Percentiles rank a stretch among this genome's conserved stretches.
Evolutionary conservation across 2,329 filamentous ascomycete genomes (phyloP).

Genomic region (Cladosporium sp.): DNA sequence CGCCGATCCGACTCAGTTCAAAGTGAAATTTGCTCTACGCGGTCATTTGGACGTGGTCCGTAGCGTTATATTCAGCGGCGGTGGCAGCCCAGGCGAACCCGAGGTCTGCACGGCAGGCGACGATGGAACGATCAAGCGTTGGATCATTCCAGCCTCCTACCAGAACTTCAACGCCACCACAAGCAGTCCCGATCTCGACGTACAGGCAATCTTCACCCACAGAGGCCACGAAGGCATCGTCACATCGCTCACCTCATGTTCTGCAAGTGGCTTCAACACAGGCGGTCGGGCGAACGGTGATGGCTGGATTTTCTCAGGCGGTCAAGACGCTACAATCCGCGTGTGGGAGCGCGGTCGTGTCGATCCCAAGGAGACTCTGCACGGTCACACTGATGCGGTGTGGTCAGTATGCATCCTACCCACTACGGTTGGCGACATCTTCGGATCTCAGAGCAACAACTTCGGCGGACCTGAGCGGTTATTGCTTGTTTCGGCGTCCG

Average conservation of each 20-base stretch:
- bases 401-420: slow-evolving; percentile 95
- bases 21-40: slow-evolving; percentile 84
- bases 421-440: slow-evolving; percentile 72
- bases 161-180: slow-evolving; percentile 55
- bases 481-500: slow-evolving; percentile 83
- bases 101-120: slow-evolving; percentile 96
- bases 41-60: slow-evolving; percentile 93
- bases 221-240: slow-evolving; percentile 90
- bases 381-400: slow-evolving; percentile 92
- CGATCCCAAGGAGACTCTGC: slow-evolving; percentile 89
- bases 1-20: slow-evolving; percentile 74
- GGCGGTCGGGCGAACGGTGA: slow-evolving; percentile 85
- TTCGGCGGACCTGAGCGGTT: slow-evolving; percentile 83
- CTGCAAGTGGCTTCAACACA: slow-evolving; percentile 82
- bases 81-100: slow-evolving; percentile 89
- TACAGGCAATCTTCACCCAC: slow-evolving; percentile 91
- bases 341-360: slow-evolving; percentile 95
- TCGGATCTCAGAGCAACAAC: slow-evolving; percentile 61
- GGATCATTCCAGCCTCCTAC: slow-evolving; percentile 84
- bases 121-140: slow-evolving; percentile 93
- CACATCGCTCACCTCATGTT: slow-evolving; percentile 80
- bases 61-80: slow-evolving; percentile 93
- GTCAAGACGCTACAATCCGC: slow-evolving; percentile 85
- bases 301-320: slow-evolving; percentile 97
- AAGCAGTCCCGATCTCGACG: slow-evolving; percentile 73